phyloP scores from a whole-genome alignment of 805 yeast species.

The Kodamaea fukazawae region DNA sequence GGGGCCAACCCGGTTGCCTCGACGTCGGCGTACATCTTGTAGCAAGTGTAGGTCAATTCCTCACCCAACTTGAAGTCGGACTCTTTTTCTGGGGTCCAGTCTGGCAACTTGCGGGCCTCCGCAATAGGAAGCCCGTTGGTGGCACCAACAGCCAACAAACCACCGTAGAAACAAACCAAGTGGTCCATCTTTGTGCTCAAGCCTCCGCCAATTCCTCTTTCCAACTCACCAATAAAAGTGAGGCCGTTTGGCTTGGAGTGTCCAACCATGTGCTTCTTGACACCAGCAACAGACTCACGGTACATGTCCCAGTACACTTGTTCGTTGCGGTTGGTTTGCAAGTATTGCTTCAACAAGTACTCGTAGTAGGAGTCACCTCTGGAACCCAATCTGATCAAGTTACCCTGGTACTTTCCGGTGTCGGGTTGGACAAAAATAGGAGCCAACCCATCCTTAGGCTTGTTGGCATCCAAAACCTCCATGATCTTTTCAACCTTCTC shows the following conservation, averaged over 20 bases:
- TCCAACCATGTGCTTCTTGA: conserved; percentile 61
- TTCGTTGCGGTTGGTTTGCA: conserved; percentile 68
- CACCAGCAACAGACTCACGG: conserved; percentile 72
- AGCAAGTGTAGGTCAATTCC: conserved; percentile 77
- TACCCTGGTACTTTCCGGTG: conserved; percentile 65
- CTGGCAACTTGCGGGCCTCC: conserved; percentile 51
- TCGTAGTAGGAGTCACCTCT: conserved; percentile 94
- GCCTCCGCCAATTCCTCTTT: conserved; percentile 59
- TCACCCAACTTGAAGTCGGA: conserved; percentile 67
- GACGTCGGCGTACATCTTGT: conserved; percentile 72
- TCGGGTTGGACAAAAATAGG: conserved; percentile 80
- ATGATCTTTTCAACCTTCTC: conserved; percentile 70
- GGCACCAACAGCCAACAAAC: conserved; percentile 84
- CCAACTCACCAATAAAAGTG: conserved; percentile 75
- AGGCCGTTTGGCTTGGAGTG: conserved; percentile 61
- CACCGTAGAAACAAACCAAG: conserved; percentile 88
- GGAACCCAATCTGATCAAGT: conserved; percentile 75
- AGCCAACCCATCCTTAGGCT: conserved; percentile 70
- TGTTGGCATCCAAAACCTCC: conserved; percentile 62
- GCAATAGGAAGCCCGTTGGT: conserved; percentile 64
- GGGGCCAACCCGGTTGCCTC: conserved; percentile 75
- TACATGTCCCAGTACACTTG: conserved; percentile 69
- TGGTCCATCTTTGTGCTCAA: conserved; percentile 84
- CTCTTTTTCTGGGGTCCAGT: conserved; percentile 60
- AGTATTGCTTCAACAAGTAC: conserved; percentile 78